Percentiles rank a stretch among this genome's conserved stretches.
Evolutionary conservation across 2,329 filamentous ascomycete species (phyloP).

Genomic region (Microdochium trichocladiopsis): DNA sequence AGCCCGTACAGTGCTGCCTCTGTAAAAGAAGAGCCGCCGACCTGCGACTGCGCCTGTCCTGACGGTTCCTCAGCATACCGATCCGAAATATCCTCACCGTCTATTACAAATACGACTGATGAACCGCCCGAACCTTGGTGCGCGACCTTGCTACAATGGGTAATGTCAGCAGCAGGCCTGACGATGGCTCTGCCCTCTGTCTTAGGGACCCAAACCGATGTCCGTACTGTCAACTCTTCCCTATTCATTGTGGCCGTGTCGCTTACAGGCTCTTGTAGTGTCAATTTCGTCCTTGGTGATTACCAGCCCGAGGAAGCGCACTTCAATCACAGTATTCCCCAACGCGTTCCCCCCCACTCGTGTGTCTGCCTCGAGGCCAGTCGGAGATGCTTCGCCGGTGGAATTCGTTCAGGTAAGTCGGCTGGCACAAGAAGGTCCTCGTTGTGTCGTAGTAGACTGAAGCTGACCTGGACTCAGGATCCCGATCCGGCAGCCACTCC

Average conservation of each 20-base stretch:
- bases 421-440: constrained; percentile 5
- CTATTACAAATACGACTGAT: background rate
- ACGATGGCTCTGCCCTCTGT: constrained; percentile 74
- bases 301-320: constrained; percentile 71
- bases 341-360: constrained; percentile 83
- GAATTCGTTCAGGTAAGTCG: constrained; percentile 83
- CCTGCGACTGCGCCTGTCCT: too few species aligned
- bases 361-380: constrained; percentile 64
- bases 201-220: constrained; percentile 88
- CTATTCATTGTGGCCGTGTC: constrained; percentile 6
- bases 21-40: too few species aligned
- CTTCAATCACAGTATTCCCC: constrained; percentile 69
- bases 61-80: background rate
- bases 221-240: constrained; percentile 39
- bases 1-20: background rate
- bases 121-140: background rate
- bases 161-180: constrained; percentile 80
- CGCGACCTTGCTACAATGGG: constrained; percentile 60
- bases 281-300: constrained; percentile 78
- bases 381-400: constrained; percentile 67
- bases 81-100: background rate
- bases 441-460: constrained; percentile 7
- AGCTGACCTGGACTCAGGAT: constrained; percentile 51
- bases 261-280: constrained; percentile 47
- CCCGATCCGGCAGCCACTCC: constrained; percentile 59